A percentile compares a stretch with the other conserved stretches of the same genome.
Evolutionary conservation across 805 yeast genomes (phyloP).

Genomic region (Ogataea populi-albae): DNA sequence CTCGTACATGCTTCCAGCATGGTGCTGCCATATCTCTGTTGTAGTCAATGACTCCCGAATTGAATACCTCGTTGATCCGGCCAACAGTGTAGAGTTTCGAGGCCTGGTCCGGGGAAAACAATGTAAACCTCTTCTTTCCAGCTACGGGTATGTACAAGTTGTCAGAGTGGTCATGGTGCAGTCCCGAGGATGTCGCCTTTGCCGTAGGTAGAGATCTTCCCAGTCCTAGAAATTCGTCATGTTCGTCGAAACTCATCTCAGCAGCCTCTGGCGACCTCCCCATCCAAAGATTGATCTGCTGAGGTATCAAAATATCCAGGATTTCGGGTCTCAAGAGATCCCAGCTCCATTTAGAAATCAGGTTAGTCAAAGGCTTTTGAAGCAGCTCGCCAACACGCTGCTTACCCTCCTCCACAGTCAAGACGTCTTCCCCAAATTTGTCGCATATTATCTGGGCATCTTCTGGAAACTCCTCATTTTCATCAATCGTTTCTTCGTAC

Average conservation of each 20-base stretch:
- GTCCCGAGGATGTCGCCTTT: constrained; percentile 61
- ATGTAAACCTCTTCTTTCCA: constrained; percentile 65
- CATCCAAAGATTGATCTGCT: constrained; percentile 75
- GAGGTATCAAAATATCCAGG: constrained; percentile 50
- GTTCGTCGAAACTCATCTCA: constrained; percentile 10
- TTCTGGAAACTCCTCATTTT: constrained; percentile 7
- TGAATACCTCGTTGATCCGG: constrained; percentile 45
- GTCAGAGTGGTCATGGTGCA: constrained; percentile 82
- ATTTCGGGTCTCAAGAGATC: constrained; percentile 43
- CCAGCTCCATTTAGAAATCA: constrained; percentile 24
- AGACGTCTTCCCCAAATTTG: constrained; percentile 21
- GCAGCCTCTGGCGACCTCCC: constrained; percentile 39
- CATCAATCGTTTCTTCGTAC: constrained; percentile 23
- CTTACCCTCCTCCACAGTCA: constrained; percentile 34
- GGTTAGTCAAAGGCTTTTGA: constrained; percentile 60
- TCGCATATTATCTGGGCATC: constrained; percentile 15
- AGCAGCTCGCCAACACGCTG: constrained; percentile 48
- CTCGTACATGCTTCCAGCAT: constrained; percentile 58
- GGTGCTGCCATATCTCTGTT: constrained; percentile 51
- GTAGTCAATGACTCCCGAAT: constrained; percentile 70
- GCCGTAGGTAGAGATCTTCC: constrained; percentile 55
- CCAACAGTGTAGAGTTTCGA: constrained; percentile 63
- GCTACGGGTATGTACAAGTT: constrained; percentile 60
- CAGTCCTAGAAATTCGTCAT: constrained; percentile 35
- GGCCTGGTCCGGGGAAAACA: constrained; percentile 64